These are phyloP conservation scores for Xylariaceae sp. DNA, from an alignment of 2,329 filamentous ascomycete genomes.

Conservation along the genomic window DNA sequence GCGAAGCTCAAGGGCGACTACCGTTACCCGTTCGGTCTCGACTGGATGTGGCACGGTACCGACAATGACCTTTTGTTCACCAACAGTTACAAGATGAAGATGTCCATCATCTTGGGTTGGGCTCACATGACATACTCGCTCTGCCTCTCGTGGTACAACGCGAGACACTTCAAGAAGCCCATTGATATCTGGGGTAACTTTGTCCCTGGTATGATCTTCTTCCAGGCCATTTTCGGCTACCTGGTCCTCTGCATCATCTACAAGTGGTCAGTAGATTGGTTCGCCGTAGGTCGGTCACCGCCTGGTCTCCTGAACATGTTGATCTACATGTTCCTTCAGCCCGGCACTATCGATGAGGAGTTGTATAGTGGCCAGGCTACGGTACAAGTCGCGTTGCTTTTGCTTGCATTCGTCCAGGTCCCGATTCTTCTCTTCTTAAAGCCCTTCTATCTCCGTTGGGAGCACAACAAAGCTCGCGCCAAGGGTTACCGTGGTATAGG, in stretches of 20 bases:
- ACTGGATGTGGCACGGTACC: constrained; percentile 93
- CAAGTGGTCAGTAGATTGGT: constrained; percentile 95
- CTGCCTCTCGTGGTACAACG: constrained; percentile 87
- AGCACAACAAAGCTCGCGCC: constrained; percentile 83
- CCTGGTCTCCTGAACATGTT: constrained; percentile 96
- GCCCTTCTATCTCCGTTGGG: constrained; percentile 88
- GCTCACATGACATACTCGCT: constrained; percentile 98
- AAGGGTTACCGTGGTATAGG: constrained; percentile 90
- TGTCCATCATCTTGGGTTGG: constrained; percentile 97
- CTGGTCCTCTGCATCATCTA: constrained; percentile 90
- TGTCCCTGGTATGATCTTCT: constrained; percentile 97
- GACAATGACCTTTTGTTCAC: constrained; percentile 93
- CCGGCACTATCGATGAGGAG: constrained; percentile 65
- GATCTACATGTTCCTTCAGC: constrained; percentile 98
- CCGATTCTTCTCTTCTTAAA: constrained; percentile 90
- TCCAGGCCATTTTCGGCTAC: constrained; percentile 98
- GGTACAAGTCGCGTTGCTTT: constrained; percentile 72
- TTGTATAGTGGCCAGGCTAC: constrained; percentile 72
- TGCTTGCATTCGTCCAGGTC: constrained; percentile 80
- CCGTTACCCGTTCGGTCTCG: constrained; percentile 90
- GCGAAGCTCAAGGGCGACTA: constrained; percentile 66
- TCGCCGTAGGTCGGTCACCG: constrained; percentile 57
- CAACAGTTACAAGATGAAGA: constrained; percentile 99
- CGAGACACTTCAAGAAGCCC: constrained; percentile 86
- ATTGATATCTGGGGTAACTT: constrained; percentile 98